Evolutionary conservation across 1,284 basidiomycete genomes (phyloP).

Genomic region (Inonotus hispidus): DNA sequence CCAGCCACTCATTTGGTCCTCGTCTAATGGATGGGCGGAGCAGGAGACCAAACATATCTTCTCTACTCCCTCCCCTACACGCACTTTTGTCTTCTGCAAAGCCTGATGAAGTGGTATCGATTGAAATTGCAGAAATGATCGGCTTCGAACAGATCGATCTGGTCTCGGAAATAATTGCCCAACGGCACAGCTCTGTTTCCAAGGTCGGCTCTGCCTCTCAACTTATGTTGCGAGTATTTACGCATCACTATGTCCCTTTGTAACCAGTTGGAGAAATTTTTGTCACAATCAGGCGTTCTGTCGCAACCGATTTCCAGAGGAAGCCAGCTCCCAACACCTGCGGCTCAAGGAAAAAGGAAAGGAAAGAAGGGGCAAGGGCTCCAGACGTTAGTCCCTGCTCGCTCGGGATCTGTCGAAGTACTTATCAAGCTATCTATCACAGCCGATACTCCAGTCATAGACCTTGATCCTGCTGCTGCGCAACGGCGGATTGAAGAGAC

Average conservation of each 20-base stretch:
- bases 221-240: not conserved
- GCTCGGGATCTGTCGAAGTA: not conserved
- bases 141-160: conserved; percentile 84
- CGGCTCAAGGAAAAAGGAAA: conserved; percentile 16
- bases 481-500: conserved; percentile 61
- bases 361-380: conserved; percentile 26
- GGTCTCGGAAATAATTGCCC: conserved; percentile 38
- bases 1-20: not conserved
- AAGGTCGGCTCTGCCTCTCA: not conserved
- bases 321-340: conserved; percentile 15
- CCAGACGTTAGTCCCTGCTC: conserved; percentile 24
- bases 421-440: conserved; percentile 2
- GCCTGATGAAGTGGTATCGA: conserved; percentile 69
- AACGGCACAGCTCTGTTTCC: not conserved
- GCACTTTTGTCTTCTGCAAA: conserved; percentile 30
- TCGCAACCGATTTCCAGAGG: not conserved
- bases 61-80: conserved; percentile 28
- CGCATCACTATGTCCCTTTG: not conserved
- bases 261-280: conserved; percentile 2
- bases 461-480: conserved; percentile 50
- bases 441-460: conserved; percentile 22
- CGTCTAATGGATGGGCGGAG: conserved; percentile 2
- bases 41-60: conserved; percentile 31
- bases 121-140: conserved; percentile 74
- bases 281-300: not conserved